These are phyloP conservation scores for Agaricus subrufescens DNA, from an alignment of 768 basidiomycete species.

Conservation along the genomic window DNA sequence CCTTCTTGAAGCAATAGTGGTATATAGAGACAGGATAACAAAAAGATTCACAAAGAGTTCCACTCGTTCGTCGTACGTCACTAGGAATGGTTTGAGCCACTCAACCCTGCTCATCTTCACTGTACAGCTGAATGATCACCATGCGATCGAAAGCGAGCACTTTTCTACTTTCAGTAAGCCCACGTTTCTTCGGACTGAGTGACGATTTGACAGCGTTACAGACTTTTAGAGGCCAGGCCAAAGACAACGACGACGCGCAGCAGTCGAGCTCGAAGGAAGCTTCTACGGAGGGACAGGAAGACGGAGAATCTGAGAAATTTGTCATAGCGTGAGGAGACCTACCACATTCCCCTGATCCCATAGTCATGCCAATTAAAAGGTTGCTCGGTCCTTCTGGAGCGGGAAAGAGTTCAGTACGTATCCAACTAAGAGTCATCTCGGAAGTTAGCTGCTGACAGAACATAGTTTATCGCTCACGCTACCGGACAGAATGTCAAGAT, in stretches of 20 bases:
- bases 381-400: slow-evolving; percentile 5
- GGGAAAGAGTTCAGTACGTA: slow-evolving; percentile 6
- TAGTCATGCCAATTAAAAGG: neutral
- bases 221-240: neutral
- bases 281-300: neutral
- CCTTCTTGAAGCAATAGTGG: too few species aligned
- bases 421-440: neutral
- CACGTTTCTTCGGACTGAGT: neutral
- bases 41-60: neutral
- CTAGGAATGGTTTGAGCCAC: neutral
- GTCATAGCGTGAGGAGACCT: slow-evolving; percentile 4
- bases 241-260: neutral
- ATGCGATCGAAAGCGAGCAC: slow-evolving; percentile 3
- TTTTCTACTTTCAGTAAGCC: neutral
- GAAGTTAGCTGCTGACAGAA: neutral
- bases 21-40: too few species aligned
- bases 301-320: neutral
- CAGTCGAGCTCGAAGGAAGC: neutral
- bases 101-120: neutral
- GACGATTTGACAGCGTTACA: neutral
- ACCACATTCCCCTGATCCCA: neutral
- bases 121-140: neutral
- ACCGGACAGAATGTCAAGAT: slow-evolving; percentile 9
- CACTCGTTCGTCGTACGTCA: neutral
- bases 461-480: slow-evolving; percentile 8